phyloP scores from a whole-genome alignment of 2,329 filamentous ascomycete species.

The Fusarium xyrophilum region DNA sequence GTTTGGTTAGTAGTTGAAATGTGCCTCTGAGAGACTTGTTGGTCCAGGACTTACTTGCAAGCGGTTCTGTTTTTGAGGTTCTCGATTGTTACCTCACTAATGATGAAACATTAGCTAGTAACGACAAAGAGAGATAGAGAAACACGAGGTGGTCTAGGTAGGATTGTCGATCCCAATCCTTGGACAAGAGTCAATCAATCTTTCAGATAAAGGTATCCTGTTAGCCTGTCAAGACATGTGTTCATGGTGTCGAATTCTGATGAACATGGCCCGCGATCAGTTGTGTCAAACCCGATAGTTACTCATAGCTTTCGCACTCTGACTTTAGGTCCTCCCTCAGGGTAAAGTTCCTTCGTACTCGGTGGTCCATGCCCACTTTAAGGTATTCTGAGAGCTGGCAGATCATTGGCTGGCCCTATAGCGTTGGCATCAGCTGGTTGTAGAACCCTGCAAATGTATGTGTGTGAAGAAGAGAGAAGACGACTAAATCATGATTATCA shows the following conservation, averaged over 20 bases:
- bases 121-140: background rate
- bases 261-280: background rate
- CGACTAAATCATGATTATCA: slow-evolving; percentile 11
- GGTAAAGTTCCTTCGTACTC: background rate
- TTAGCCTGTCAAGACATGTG: slow-evolving; percentile 10
- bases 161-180: background rate
- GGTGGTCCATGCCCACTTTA: slow-evolving; percentile 10
- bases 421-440: slow-evolving; percentile 20
- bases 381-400: background rate
- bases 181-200: background rate
- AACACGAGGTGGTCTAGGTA: background rate
- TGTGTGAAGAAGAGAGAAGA: background rate
- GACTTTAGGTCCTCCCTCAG: background rate
- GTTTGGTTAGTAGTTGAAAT: background rate
- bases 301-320: background rate
- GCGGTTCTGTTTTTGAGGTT: background rate
- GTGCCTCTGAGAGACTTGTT: slow-evolving; percentile 6
- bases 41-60: background rate
- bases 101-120: background rate
- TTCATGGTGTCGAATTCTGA: background rate
- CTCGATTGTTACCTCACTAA: background rate
- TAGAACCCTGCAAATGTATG: slow-evolving; percentile 16
- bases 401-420: slow-evolving; percentile 32
- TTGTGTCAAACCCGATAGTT: background rate
- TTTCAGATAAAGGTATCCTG: background rate